Percentiles rank a stretch among this genome's conserved stretches.
Conservation (phyloP, 1,284 basidiomycete species). For the Cryptococcus neoformans region DNA sequence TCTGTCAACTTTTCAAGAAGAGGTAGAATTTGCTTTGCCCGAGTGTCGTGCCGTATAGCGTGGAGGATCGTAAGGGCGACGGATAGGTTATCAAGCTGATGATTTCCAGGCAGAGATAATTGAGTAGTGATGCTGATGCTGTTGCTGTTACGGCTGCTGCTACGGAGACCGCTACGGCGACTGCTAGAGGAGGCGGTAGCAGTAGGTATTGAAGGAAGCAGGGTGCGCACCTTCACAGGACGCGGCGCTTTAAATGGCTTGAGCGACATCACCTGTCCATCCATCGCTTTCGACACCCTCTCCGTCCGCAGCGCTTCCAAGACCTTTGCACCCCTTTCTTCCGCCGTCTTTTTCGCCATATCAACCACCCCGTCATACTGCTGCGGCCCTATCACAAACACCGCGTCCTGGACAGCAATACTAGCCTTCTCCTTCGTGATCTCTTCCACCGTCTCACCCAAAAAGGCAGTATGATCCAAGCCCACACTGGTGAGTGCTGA, state of each 20-base stretch:
- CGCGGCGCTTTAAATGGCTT: constrained; percentile 21
- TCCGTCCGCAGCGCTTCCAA: constrained; percentile 18
- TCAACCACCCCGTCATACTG: constrained; percentile 56
- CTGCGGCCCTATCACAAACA: constrained; percentile 75
- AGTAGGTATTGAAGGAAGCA: constrained; percentile 8
- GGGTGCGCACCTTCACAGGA: constrained; percentile 18
- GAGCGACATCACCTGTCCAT: constrained; percentile 30
- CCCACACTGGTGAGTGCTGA: constrained; percentile 83
- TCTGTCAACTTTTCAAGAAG: constrained; percentile 51
- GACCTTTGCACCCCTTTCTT: constrained; percentile 29
- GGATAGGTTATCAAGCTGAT: constrained; percentile 78
- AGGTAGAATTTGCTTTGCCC: constrained; percentile 39
- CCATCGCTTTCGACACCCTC: not conserved
- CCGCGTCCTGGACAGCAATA: constrained; percentile 66
- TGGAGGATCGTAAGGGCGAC: constrained; percentile 66
- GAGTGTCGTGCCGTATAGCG: constrained; percentile 56
- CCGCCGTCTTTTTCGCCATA: constrained; percentile 52
- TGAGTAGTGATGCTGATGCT: constrained; percentile 10
- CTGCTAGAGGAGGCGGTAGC: not conserved
- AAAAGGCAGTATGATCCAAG: constrained; percentile 86
- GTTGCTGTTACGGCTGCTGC: not conserved
- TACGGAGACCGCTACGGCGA: not conserved
- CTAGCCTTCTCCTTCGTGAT: constrained; percentile 84
- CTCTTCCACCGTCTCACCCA: constrained; percentile 69
- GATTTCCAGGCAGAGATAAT: constrained; percentile 67